These are phyloP conservation scores for Fraxinus nigra DNA, from an alignment of 305 asterid genomes.

Conservation along the genomic window DNA sequence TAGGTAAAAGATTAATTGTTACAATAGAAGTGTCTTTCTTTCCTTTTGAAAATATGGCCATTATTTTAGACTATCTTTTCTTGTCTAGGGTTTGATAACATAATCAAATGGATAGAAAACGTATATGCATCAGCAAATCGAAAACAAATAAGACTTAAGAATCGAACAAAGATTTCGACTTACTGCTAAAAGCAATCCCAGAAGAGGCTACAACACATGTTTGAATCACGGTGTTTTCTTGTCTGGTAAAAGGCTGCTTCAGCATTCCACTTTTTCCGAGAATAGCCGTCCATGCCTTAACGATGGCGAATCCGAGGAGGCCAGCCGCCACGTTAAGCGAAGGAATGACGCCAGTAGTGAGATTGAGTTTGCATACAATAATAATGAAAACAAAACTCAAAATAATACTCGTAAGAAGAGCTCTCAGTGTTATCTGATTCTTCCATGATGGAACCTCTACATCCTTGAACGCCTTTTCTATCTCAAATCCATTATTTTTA, in stretches of 20 bases:
- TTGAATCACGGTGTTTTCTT: conserved; percentile 49
- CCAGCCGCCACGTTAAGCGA: conserved; percentile 58
- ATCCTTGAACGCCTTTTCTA: conserved; percentile 32
- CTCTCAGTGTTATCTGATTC: conserved; percentile 36
- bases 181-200: conserved; percentile 56
- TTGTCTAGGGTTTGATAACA: neutral
- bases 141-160: neutral
- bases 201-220: conserved; percentile 46
- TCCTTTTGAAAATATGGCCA: neutral
- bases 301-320: conserved; percentile 42
- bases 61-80: neutral
- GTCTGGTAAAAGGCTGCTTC: conserved; percentile 46
- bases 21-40: neutral
- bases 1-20: neutral
- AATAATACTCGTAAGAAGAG: conserved; percentile 33
- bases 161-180: neutral
- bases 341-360: conserved; percentile 47
- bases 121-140: neutral
- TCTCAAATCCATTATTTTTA: conserved; percentile 2
- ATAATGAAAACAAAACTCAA: conserved; percentile 41
- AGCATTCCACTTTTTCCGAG: conserved; percentile 33
- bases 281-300: conserved; percentile 37
- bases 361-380: conserved; percentile 47
- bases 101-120: neutral
- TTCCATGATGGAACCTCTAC: conserved; percentile 40